These are phyloP conservation scores for Pulveroboletus sp. DNA, from an alignment of 768 basidiomycete genomes.

Conservation along the genomic window DNA sequence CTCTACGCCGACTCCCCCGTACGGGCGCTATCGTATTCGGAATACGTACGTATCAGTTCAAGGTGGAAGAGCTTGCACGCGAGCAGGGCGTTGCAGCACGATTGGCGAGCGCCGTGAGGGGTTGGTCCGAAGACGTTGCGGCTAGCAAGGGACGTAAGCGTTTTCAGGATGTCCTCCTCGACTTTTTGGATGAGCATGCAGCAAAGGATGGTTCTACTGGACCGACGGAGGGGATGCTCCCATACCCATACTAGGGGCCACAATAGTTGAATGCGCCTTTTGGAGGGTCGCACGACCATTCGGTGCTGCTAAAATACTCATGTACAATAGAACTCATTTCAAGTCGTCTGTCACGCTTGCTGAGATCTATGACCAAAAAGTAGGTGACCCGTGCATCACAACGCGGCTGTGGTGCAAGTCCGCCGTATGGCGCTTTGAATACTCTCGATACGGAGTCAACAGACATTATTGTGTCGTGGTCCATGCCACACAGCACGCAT, in stretches of 20 bases:
- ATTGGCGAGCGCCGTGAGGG: conserved; percentile 61
- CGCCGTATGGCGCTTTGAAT: too few relatives aligned
- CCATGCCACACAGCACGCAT: not conserved
- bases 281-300: too few relatives aligned
- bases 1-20: conserved; percentile 58
- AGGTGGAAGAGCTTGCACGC: conserved; percentile 47
- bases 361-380: too few relatives aligned
- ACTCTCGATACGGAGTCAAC: too few relatives aligned
- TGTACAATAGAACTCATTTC: too few relatives aligned
- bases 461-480: not conserved
- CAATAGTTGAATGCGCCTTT: too few relatives aligned
- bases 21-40: conserved; percentile 71
- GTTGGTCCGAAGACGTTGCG: conserved; percentile 66
- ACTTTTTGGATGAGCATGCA: conserved; percentile 25
- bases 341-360: too few relatives aligned
- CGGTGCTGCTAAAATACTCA: too few relatives aligned
- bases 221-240: conserved; percentile 11
- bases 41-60: conserved; percentile 64
- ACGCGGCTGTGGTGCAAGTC: not conserved
- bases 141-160: conserved; percentile 24
- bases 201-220: conserved; percentile 16
- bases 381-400: not conserved
- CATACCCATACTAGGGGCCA: conserved; percentile 18
- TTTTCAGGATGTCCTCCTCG: conserved; percentile 23
- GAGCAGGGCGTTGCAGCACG: conserved; percentile 64